Evolutionary conservation across 345 rosid species (phyloP), one percentile per base, ranked within the genome.

Genomic region (Hibiscus trionum): DNA sequence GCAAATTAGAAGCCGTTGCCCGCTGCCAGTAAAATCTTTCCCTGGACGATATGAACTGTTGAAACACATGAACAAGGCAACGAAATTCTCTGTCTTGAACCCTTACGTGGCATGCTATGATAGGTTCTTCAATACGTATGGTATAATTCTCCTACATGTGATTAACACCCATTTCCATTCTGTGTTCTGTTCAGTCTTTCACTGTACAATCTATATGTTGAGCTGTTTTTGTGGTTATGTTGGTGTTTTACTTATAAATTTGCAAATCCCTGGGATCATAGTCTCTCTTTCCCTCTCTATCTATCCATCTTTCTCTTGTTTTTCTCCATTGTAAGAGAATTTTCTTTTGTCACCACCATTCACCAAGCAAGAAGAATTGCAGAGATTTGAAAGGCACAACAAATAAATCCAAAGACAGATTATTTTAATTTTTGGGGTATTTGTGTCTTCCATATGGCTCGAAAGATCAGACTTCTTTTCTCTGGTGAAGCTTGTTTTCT

Each of bases 401-500:
- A 44, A 66, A 50, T 26, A 66, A 9, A 42, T 42, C 3, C 46
- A 42, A 42, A 42, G 11, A 42, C 3, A 42, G 9, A 5, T 42
- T 42, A 42, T 42, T 42, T 42, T 9, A 42, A 42, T 21, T 24
- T 65, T 64, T 0, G 61, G 16, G 9, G 53, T 17, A 14, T 42
- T 24, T 24, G 10, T 24, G 37, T 58, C 11, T 52, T 72, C 19
- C 44, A 10, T 26, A 42, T 60, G 63, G 21, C 53, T 63, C 0
- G 62, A 60, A 16, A 61, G 75, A 72, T 61, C 21, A 61, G 24
- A 44, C 69, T 9, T 3, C 2, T 66, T 49, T 47, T 67, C 1
- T 7, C 59, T 27, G 71, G 71, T 29, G 58, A 67, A 4, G 71
- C 68, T 31, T 63, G 46, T 62, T 61, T 63, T 50, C 47, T 61